These are phyloP conservation scores for Breynia disticha DNA, from an alignment of 441 rosid genomes.

Conservation along the genomic window DNA sequence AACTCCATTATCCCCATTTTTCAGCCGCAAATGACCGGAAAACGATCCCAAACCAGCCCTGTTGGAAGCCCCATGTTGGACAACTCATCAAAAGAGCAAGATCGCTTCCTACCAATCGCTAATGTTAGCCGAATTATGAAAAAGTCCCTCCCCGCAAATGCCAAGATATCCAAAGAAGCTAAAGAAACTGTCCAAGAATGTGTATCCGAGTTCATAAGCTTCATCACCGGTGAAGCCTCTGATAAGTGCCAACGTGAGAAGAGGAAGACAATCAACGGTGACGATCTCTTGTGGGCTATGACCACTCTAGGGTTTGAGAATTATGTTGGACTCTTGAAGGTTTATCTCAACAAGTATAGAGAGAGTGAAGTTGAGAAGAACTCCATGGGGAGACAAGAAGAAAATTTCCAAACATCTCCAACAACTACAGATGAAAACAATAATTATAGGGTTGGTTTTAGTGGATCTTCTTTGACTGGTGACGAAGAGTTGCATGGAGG, in stretches of 20 bases:
- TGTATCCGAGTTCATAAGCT: constrained; percentile 48
- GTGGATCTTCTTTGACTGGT: no score
- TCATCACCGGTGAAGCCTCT: constrained; percentile 46
- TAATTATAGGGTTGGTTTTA: neutral
- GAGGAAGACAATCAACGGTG: constrained; percentile 46
- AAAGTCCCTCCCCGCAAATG: constrained; percentile 46
- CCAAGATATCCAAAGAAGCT: constrained; percentile 46
- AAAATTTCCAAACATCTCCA: constrained; percentile 3
- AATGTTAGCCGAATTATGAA: constrained; percentile 50
- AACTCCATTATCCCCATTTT: neutral
- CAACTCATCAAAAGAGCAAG: constrained; percentile 34
- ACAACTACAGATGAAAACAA: neutral
- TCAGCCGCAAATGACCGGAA: constrained; percentile 26
- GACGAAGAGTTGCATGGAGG: no score
- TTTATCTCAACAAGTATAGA: constrained; percentile 49
- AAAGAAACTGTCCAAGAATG: constrained; percentile 51
- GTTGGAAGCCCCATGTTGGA: constrained; percentile 36
- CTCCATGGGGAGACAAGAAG: constrained; percentile 40
- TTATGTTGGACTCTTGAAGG: constrained; percentile 49
- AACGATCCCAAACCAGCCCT: constrained; percentile 31
- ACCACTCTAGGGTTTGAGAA: constrained; percentile 73
- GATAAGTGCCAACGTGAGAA: constrained; percentile 45
- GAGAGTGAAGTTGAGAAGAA: constrained; percentile 70
- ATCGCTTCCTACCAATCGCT: constrained; percentile 40
- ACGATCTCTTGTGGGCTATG: constrained; percentile 57